These are phyloP conservation scores for Mycosphaerelloides madeirae DNA, from an alignment of 2,329 filamentous ascomycete species.

Conservation along the genomic window DNA sequence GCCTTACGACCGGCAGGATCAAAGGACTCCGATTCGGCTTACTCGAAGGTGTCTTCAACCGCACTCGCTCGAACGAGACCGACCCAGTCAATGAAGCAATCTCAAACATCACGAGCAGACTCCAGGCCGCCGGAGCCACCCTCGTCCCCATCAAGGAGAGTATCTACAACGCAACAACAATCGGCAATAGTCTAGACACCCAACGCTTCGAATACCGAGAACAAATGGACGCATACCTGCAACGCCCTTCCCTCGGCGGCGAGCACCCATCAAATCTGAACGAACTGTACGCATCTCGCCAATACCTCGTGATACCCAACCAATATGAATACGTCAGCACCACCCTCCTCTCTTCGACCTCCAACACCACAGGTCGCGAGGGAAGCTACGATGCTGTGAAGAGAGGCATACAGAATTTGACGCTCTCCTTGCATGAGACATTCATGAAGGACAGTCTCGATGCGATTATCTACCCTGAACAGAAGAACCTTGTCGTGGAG, in stretches of 20 bases:
- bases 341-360: conserved; percentile 49
- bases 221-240: conserved; percentile 53
- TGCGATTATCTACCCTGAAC: conserved; percentile 60
- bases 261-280: conserved; percentile 43
- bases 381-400: conserved; percentile 44
- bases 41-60: conserved; percentile 56
- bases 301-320: conserved; percentile 57
- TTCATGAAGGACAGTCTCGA: conserved; percentile 50
- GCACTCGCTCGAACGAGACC: conserved; percentile 49
- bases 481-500: conserved; percentile 58
- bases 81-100: conserved; percentile 54
- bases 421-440: conserved; percentile 45
- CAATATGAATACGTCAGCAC: conserved; percentile 54
- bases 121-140: conserved; percentile 46
- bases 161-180: conserved; percentile 50
- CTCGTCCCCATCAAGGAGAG: conserved; percentile 48
- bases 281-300: conserved; percentile 47
- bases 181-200: conserved; percentile 49
- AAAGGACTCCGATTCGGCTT: conserved; percentile 46
- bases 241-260: conserved; percentile 40
- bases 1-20: conserved; percentile 34
- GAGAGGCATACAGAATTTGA: conserved; percentile 50
- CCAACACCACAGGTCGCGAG: conserved; percentile 30
- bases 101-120: conserved; percentile 42
- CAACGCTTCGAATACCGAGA: conserved; percentile 59